Evolutionary conservation across 495 filamentous ascomycete genomes (phyloP), one percentile per base, ranked within the genome.

Genomic region (Aspergillus sclerotioniger): DNA sequence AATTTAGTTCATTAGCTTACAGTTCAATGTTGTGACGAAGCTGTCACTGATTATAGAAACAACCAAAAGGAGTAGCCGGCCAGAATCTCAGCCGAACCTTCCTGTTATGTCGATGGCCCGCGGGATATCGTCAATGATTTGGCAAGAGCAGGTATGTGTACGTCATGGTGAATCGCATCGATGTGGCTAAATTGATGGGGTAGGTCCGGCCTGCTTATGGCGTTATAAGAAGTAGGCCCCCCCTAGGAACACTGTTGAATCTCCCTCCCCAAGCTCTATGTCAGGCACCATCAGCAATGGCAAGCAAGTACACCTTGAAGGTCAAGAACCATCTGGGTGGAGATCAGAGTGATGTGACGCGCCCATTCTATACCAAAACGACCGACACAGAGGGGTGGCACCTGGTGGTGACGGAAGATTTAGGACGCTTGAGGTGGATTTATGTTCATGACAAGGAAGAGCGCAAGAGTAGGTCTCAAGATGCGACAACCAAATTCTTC

Each of bases 351-450:
- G 29, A 50, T 33, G 48, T 21, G 48, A 32, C 29, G 3, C 48
- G 48, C 48, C 48, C 48, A 28, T 32, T 29, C 3, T 51, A 51
- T 51, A 33, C 29, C 8, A 51, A 51, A 33, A 33, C 48, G 0
- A 51, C 48, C 48, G 48, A 51, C 21, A 25, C 48, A 7, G 48
- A 51, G 25, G 48, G 48, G 10, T 51, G 48, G 48, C 48, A 51
- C 48, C 25, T 51, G 48, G 25, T 28, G 21, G 48, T 33, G 29
- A 51, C 48, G 8, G 13, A 6, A 13, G 37, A 41, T n/a, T n/a
- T 41, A 13, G 37, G 37, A n/a, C 37, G 37, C 12, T 13, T 41
- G 37, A 41, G 6, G 12, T 41, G 37, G 37, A 41, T n/a, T 2
- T 52, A 52, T 20, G 28, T 52, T 13, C 1, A 37, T 37, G 32